Evolutionary conservation across 1,284 basidiomycete species (phyloP), one percentile per base, ranked within the genome.

Genomic region (Apiotrichum gracile): DNA sequence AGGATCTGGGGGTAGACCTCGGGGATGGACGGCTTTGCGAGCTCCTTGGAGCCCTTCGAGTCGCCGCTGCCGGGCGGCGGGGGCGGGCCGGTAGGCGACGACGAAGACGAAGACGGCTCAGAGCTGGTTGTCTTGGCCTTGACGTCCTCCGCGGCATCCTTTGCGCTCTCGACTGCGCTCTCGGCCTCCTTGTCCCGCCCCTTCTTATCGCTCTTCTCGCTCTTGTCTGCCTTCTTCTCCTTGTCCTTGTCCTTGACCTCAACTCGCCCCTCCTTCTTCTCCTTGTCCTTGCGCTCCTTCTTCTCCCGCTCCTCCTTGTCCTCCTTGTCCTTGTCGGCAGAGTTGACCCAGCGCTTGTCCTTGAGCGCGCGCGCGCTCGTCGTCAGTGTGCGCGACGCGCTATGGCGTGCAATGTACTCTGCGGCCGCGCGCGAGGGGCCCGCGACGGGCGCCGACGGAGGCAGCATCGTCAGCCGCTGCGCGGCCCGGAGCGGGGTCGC

Each of bases 1-100:
- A 98, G 82, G 35, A 97, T 87, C 73, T 96, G 91, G 1, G 94
- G 93, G 75, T 97, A 97, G 57, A 84, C 73, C 73, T 90, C 88
- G 2, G 89, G 89, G 12, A 91, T 84, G 37, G 86, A 85, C 58
- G 88, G 87, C 65, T 88, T 88, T 14, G 88, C 65, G 37, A 74
- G 68, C 50, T 74, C 74, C 51, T 67, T 71, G 5, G 63, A 61
- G 12, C 61, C 52, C 29, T 27, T 26, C 4, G 27, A 31, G 27
- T 25, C 31, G 38, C 47, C 47, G 21, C 35, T 29, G 39, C 44
- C 51, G 12, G 44, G 27, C 16, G 55, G 34, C 8, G 56, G 26
- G 21, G 54, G 26, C 5, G 46, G 41, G 38, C 42, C 40, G 27
- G n/a, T 10, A 19, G 50, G 52, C 22, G 57, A 49, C 24, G 54